phyloP scores from a whole-genome alignment of 495 filamentous ascomycete genomes.

The Parachaetomium inaequale region DNA sequence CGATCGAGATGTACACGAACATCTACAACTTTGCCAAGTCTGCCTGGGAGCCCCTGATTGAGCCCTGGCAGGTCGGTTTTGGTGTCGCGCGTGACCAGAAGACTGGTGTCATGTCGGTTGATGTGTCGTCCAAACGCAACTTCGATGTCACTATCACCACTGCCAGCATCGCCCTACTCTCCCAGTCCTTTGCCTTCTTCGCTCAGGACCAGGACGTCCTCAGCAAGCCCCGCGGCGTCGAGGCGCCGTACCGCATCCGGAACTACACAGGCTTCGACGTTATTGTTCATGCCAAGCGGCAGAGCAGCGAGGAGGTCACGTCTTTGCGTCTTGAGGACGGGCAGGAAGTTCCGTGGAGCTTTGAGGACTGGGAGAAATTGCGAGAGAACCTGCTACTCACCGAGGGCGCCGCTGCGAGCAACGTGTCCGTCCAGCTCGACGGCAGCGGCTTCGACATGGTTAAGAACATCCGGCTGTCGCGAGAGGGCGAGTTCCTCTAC shows the following conservation, averaged over 20 bases:
- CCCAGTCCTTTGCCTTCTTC: constrained; percentile 89
- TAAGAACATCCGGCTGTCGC: constrained; percentile 79
- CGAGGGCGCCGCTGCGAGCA: constrained; percentile 65
- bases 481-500: constrained; percentile 91
- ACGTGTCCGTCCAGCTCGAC: constrained; percentile 80
- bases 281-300: constrained; percentile 71
- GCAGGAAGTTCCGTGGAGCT: constrained; percentile 90
- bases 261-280: constrained; percentile 95
- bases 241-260: constrained; percentile 88
- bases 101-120: constrained; percentile 73
- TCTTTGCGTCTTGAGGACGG: constrained; percentile 84
- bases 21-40: constrained; percentile 99
- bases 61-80: constrained; percentile 93
- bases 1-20: constrained; percentile 88
- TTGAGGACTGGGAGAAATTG: constrained; percentile 91
- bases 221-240: constrained; percentile 84
- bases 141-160: constrained; percentile 92
- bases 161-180: constrained; percentile 86
- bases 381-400: constrained; percentile 83
- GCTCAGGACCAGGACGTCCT: constrained; percentile 87
- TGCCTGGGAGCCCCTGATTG: constrained; percentile 93
- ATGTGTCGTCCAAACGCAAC: constrained; percentile 80
- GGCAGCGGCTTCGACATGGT: constrained; percentile 90
- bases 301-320: constrained; percentile 51
- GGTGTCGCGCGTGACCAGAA: constrained; percentile 76